phyloP scores from a whole-genome alignment of 768 basidiomycete species.

The Mycena alexandri region DNA sequence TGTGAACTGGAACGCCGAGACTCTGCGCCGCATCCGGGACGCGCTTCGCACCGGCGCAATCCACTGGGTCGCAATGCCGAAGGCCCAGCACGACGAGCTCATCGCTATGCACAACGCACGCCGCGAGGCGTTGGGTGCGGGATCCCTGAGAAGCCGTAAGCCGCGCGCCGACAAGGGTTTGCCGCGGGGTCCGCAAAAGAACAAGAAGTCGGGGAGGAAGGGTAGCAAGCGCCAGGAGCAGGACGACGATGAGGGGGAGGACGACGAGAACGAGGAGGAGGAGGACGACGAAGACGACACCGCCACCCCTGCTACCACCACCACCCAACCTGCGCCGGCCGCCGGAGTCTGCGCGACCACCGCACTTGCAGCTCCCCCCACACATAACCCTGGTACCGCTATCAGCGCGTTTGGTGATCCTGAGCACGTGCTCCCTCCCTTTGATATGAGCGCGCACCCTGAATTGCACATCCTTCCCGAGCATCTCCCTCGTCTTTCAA shows the following conservation, averaged over 20 bases:
- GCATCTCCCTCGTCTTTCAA: too few relatives aligned
- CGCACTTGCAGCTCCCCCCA: too few relatives aligned
- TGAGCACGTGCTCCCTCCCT: too few relatives aligned
- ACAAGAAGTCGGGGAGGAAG: background rate
- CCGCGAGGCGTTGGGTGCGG: background rate
- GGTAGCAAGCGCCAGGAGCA: background rate
- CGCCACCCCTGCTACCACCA: too few relatives aligned
- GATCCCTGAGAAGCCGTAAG: background rate
- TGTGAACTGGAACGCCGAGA: background rate
- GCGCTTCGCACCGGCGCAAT: background rate
- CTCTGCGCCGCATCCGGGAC: background rate
- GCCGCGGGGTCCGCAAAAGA: background rate
- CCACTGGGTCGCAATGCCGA: conserved; percentile 1
- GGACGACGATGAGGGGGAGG: background rate
- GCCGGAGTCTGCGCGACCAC: too few relatives aligned
- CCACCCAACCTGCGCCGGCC: too few relatives aligned
- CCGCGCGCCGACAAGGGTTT: background rate
- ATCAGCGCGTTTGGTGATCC: too few relatives aligned
- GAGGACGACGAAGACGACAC: background rate
- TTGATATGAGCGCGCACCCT: too few relatives aligned
- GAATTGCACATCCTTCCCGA: too few relatives aligned
- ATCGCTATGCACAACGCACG: background rate
- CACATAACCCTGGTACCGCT: too few relatives aligned
- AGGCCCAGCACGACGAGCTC: background rate
- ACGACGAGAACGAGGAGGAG: background rate